Evolutionary conservation across 2,329 filamentous ascomycete species (phyloP), one percentile per base, ranked within the genome.

Genomic region (Xylariaceae sp.): DNA sequence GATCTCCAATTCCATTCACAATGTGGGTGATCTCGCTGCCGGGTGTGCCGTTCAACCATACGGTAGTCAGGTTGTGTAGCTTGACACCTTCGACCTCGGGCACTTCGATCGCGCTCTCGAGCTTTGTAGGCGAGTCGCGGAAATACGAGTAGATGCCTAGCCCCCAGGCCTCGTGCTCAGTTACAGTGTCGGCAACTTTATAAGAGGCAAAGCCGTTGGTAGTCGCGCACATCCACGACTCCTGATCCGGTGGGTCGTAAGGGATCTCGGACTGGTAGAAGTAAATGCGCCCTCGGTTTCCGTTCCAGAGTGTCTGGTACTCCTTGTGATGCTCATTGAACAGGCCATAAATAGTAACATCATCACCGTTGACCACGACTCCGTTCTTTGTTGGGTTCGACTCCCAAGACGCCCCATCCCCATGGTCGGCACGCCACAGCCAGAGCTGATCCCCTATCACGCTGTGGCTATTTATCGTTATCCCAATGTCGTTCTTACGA

Each of bases 211-310:
- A 60, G 31, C 58, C 58, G 42, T 60, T 60, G 9, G 46, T 41
- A 5, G 16, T 28, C 16, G 53, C 51, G 27, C 45, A 45, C 52
- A 46, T 54, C 52, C 57, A 60, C 4, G 50, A 50, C n/a, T 39
- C 34, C 38, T 60, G 58, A 28, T 52, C 39, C 1, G 58, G 58
- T 11, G 57, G 57, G 21, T 60, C 58, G 38, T 61, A 61, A 2
- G 58, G 58, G 28, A 60, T 53, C 40, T 61, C 58, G 33, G 57
- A 60, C 44, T 61, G 58, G 39, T 61, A 61, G 45, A 61, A 59
- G 44, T 61, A 61, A 13, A 60, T 35, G 2, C 56, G 51, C 4
- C 58, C 58, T 31, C 44, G 35, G 23, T 60, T 47, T 14, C 57
- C 58, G 19, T 54, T 51, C 58, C 58, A 60, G 15, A 59, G 44